phyloP scores from a whole-genome alignment of 352 stramenopile species.

The Phytopythium kandeliae region DNA sequence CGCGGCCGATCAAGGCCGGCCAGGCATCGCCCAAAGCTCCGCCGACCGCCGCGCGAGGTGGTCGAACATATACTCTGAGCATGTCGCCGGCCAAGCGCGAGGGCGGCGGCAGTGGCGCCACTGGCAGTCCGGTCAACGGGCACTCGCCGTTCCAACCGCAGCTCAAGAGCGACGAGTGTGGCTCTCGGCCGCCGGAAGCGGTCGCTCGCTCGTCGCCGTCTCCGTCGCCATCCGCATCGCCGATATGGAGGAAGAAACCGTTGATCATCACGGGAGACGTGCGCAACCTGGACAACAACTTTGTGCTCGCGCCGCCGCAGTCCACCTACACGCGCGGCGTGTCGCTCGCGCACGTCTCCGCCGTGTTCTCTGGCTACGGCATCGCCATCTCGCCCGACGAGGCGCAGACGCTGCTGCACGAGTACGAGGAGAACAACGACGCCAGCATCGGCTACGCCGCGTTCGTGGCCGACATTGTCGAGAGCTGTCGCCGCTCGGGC shows the following conservation, averaged over 20 bases:
- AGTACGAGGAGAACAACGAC: constrained; percentile 82
- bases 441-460: constrained; percentile 37
- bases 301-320: constrained; percentile 41
- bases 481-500: constrained; percentile 34
- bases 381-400: constrained; percentile 48
- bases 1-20: constrained; percentile 40
- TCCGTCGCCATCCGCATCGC: constrained; percentile 8
- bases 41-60: constrained; percentile 15
- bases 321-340: constrained; percentile 12
- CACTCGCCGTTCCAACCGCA: constrained; percentile 5
- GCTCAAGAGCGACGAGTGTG: constrained; percentile 9
- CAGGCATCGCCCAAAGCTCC: constrained; percentile 8
- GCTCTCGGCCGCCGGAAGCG: constrained; percentile 23
- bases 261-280: constrained; percentile 65
- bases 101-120: neutral
- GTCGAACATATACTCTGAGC: constrained; percentile 41
- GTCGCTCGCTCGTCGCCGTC: constrained; percentile 11
- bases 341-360: constrained; percentile 36
- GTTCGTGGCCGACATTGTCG: constrained; percentile 60
- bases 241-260: constrained; percentile 45
- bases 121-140: constrained; percentile 9
- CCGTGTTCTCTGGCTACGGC: constrained; percentile 41
- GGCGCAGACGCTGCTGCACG: constrained; percentile 50
- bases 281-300: constrained; percentile 66
- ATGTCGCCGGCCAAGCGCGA: constrained; percentile 39